Evolutionary conservation across 768 basidiomycete species (phyloP).

Genomic region (Tulasnella sp.): DNA sequence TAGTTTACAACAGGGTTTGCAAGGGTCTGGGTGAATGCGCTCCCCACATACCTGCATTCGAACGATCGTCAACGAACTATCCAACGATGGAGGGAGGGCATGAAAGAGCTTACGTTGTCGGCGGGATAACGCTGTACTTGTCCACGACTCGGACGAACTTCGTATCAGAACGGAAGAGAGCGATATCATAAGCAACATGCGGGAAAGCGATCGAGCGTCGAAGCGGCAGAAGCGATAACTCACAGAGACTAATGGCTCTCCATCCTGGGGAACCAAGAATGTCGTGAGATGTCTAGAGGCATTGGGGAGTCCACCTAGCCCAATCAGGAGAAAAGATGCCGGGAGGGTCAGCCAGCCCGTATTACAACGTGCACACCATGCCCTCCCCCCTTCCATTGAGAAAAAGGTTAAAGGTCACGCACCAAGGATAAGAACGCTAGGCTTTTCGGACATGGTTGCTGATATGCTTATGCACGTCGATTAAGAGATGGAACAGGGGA

Average conservation of each 20-base stretch:
- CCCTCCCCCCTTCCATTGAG: background rate
- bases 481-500: background rate
- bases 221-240: constrained; percentile 35
- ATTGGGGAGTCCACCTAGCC: constrained; percentile 73
- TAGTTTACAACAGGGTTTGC: constrained; percentile 70
- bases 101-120: constrained; percentile 58
- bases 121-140: constrained; percentile 65
- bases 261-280: constrained; percentile 62
- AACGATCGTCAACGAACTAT: constrained; percentile 20
- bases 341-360: constrained; percentile 16
- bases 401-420: constrained; percentile 34
- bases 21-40: constrained; percentile 68
- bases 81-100: background rate
- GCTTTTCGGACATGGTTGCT: constrained; percentile 47
- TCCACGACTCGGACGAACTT: constrained; percentile 70
- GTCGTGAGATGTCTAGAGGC: constrained; percentile 68
- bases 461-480: background rate
- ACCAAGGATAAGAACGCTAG: constrained; percentile 77
- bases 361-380: constrained; percentile 15
- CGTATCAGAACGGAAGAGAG: background rate
- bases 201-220: background rate
- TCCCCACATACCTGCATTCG: constrained; percentile 63
- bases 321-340: constrained; percentile 11
- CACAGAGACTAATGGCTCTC: constrained; percentile 69
- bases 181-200: background rate